phyloP scores from a whole-genome alignment of 352 stramenopile genomes.

The Globisporangium echinulatum region DNA sequence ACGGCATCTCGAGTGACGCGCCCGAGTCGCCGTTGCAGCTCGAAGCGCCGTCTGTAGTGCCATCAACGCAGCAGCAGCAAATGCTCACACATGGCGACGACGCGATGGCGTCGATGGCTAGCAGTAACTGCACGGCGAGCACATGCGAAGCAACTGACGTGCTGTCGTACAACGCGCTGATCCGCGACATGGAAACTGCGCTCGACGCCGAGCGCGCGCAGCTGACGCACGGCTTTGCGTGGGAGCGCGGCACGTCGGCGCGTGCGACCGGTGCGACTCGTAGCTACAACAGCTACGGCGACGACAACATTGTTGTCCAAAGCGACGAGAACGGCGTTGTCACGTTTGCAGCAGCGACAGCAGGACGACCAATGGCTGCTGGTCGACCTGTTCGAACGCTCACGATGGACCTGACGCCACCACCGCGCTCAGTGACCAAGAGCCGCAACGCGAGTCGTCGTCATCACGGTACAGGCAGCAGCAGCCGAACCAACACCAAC shows the following conservation, averaged over 20 bases:
- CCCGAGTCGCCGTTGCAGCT: slow-evolving; percentile 14
- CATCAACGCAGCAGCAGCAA: too few relatives aligned
- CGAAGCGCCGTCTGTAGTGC: too few relatives aligned
- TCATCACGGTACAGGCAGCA: not conserved
- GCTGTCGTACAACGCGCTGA: slow-evolving; percentile 55
- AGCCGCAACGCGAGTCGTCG: not conserved
- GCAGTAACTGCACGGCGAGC: slow-evolving; percentile 26
- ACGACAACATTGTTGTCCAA: too few relatives aligned
- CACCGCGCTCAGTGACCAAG: slow-evolving; percentile 11
- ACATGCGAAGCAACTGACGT: slow-evolving; percentile 47
- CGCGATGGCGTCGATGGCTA: slow-evolving; percentile 23
- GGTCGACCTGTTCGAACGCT: too few relatives aligned
- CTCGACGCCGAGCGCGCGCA: not conserved
- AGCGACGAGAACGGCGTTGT: too few relatives aligned
- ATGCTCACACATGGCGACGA: too few relatives aligned
- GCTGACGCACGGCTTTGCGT: not conserved
- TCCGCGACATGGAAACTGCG: slow-evolving; percentile 50
- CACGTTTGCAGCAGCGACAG: too few relatives aligned
- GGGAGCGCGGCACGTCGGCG: not conserved
- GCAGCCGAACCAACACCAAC: not conserved
- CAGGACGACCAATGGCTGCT: too few relatives aligned
- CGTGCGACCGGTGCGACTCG: not conserved
- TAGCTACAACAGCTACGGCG: too few relatives aligned
- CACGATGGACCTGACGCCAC: not conserved
- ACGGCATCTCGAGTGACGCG: slow-evolving; percentile 39